Percentiles rank a stretch among this genome's conserved stretches.
phyloP scores from a whole-genome alignment of 371 early-diverging fungal genomes.

The Mucor saturninus region DNA sequence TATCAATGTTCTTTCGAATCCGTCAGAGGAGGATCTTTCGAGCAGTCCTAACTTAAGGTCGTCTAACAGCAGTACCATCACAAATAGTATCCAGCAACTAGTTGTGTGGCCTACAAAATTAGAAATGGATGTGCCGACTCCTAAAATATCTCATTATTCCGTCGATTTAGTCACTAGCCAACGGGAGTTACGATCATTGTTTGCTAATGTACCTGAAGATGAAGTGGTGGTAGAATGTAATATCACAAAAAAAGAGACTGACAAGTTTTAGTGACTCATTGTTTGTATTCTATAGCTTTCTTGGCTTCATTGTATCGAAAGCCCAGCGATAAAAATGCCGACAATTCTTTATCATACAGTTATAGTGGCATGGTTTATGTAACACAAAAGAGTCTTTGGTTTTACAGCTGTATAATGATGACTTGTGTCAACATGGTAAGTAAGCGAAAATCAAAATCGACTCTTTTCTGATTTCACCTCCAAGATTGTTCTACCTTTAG shows the following conservation, averaged over 20 bases:
- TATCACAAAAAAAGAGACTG: not conserved
- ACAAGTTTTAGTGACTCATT: not conserved
- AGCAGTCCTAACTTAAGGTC: not conserved
- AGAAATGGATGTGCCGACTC: slow-evolving; percentile 31
- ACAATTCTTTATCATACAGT: slow-evolving; percentile 18
- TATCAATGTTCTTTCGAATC: slow-evolving; percentile 29
- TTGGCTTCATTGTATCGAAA: slow-evolving; percentile 33
- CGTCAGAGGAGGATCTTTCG: slow-evolving; percentile 7
- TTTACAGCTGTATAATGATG: slow-evolving; percentile 48
- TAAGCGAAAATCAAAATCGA: not conserved
- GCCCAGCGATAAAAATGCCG: not conserved
- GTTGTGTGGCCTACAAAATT: slow-evolving; percentile 47
- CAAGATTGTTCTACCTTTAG: slow-evolving; percentile 43
- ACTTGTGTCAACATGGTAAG: slow-evolving; percentile 45
- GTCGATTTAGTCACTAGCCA: slow-evolving; percentile 27
- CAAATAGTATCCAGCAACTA: slow-evolving; percentile 14
- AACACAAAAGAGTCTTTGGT: slow-evolving; percentile 47
- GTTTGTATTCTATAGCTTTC: slow-evolving; percentile 29
- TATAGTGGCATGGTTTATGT: slow-evolving; percentile 41
- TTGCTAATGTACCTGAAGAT: slow-evolving; percentile 34
- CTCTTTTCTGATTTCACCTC: not conserved
- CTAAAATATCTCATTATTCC: slow-evolving; percentile 34
- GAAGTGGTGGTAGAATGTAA: slow-evolving; percentile 51
- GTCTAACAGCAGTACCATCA: not conserved
- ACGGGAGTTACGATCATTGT: slow-evolving; percentile 37